Conservation (phyloP, 2,329 filamentous ascomycete genomes). For the Trichoderma hamatum region DNA sequence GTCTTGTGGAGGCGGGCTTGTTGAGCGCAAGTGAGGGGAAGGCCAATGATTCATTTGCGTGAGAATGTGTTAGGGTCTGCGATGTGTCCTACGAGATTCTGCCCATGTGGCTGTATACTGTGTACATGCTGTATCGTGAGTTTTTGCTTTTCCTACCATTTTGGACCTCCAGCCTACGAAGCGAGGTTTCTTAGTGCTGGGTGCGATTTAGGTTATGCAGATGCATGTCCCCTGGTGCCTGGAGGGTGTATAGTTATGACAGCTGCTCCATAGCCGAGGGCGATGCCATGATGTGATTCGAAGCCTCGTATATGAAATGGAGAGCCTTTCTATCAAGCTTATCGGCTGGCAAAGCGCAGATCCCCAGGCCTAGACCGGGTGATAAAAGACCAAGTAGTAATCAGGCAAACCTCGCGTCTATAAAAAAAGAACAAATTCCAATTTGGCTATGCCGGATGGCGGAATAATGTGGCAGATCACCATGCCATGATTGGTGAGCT, state of each 20-base stretch:
- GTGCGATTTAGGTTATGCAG: background rate
- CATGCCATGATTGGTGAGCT: background rate
- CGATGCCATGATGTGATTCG: background rate
- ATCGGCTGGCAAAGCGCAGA: background rate
- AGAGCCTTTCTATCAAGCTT: background rate
- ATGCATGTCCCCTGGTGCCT: background rate
- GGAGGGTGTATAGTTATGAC: background rate
- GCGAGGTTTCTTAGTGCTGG: background rate
- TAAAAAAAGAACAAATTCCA: background rate
- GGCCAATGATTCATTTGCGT: background rate
- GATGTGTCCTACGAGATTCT: background rate
- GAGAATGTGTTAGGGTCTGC: background rate
- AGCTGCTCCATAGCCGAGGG: background rate
- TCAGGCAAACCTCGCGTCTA: background rate
- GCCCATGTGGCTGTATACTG: background rate
- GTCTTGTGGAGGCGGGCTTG: slow-evolving; percentile 8
- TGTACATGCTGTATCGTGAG: background rate
- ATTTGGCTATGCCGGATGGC: background rate
- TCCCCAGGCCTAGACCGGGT: background rate
- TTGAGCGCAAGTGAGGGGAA: background rate
- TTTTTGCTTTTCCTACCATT: background rate
- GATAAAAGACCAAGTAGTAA: background rate
- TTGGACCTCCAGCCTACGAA: background rate
- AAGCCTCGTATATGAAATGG: background rate
- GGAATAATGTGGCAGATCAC: background rate